These are phyloP conservation scores for Hericium alpestre DNA, from an alignment of 768 basidiomycete genomes.

Conservation along the genomic window DNA sequence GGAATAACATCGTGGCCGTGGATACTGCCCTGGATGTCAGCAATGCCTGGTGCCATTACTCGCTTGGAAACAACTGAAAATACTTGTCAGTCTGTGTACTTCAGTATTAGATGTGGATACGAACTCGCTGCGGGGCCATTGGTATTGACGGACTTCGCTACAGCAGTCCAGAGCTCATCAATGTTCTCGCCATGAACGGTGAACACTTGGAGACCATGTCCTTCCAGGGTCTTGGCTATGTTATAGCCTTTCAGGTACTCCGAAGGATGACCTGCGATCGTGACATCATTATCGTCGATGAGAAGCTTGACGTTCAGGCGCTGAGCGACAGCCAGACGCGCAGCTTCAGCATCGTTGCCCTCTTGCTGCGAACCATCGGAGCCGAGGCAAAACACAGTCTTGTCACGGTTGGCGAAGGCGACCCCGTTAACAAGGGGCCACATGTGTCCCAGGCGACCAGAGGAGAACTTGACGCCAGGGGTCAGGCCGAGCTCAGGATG, in stretches of 20 bases:
- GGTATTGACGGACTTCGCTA: conserved; percentile 43
- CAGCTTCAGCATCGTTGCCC: conserved; percentile 86
- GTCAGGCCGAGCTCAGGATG: conserved; percentile 86
- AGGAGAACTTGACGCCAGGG: conserved; percentile 89
- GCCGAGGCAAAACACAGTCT: conserved; percentile 73
- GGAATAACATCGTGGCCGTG: conserved; percentile 85
- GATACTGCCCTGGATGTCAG: conserved; percentile 65
- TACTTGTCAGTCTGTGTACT: neutral
- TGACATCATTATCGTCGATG: conserved; percentile 87
- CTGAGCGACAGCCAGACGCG: conserved; percentile 77
- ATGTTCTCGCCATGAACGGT: conserved; percentile 70
- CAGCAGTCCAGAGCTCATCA: conserved; percentile 62
- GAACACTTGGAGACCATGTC: conserved; percentile 74
- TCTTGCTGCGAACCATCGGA: conserved; percentile 90
- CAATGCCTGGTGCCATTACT: conserved; percentile 32
- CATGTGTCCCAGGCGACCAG: conserved; percentile 86
- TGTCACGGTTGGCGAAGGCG: conserved; percentile 66
- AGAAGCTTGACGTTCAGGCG: conserved; percentile 74
- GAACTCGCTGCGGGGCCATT: conserved; percentile 72
- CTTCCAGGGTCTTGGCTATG: conserved; percentile 58
- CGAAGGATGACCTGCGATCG: conserved; percentile 86
- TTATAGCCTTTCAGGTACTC: conserved; percentile 76
- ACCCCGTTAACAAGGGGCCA: conserved; percentile 86
- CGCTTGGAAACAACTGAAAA: conserved; percentile 55
- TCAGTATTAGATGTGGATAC: conserved; percentile 11